A percentile compares a stretch with the other conserved stretches of the same genome.
Conservation (phyloP, 2,329 filamentous ascomycete species). For the Phyllosticta ampelicida region DNA sequence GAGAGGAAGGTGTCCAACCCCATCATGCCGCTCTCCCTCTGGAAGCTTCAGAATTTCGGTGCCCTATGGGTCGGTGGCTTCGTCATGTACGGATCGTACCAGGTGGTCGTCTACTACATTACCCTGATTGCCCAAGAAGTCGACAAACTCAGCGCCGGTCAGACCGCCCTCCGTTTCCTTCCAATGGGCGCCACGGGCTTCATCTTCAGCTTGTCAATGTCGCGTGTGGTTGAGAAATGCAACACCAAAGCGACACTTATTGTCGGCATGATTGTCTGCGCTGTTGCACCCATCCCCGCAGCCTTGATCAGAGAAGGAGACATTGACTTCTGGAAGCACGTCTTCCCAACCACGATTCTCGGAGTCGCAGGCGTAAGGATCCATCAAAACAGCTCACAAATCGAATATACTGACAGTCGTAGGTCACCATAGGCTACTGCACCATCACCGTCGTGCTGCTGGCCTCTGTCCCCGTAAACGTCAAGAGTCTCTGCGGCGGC, state of each 20-base stretch:
- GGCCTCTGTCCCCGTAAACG: conserved; percentile 30
- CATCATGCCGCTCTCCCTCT: conserved; percentile 36
- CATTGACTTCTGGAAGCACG: conserved; percentile 26
- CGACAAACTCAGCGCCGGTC: conserved; percentile 27
- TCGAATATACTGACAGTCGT: too few relatives aligned
- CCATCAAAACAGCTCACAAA: background rate
- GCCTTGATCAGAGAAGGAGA: conserved; percentile 14
- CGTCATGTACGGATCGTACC: conserved; percentile 33
- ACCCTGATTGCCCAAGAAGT: conserved; percentile 33
- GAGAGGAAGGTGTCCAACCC: conserved; percentile 36
- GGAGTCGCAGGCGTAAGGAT: conserved; percentile 25
- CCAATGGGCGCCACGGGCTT: conserved; percentile 33
- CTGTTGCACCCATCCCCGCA: conserved; percentile 29
- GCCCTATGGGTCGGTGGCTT: conserved; percentile 37
- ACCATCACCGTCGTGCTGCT: conserved; percentile 33
- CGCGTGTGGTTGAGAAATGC: conserved; percentile 23
- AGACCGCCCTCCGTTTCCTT: conserved; percentile 31
- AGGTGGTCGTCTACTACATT: conserved; percentile 34
- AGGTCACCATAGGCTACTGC: conserved; percentile 30
- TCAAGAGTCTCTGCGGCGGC: conserved; percentile 32
- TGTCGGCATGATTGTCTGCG: conserved; percentile 24
- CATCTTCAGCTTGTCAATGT: conserved; percentile 16
- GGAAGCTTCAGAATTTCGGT: conserved; percentile 37
- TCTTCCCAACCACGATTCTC: conserved; percentile 30
- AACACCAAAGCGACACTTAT: conserved; percentile 30